Conservation (phyloP, 2,329 filamentous ascomycete genomes). For the Ceratocystiopsis sp. region DNA sequence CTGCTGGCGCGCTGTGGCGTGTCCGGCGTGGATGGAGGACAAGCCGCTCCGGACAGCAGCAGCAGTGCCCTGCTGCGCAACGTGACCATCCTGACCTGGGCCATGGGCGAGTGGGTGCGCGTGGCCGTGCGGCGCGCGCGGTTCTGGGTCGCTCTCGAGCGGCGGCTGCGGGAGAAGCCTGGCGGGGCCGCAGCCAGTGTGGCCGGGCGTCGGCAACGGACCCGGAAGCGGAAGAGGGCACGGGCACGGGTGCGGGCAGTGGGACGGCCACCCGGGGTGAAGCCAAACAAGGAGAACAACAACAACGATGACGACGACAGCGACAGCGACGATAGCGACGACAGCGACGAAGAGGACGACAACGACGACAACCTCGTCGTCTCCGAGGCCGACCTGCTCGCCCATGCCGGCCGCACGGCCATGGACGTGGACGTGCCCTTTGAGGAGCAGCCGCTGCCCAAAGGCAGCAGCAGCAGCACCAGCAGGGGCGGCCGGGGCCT, state of each 20-base stretch:
- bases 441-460: slow-evolving; percentile 14
- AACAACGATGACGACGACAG: slow-evolving; percentile 4
- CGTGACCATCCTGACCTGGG: slow-evolving; percentile 44
- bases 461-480: slow-evolving; percentile 1
- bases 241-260: no score
- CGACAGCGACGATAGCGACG: slow-evolving; percentile 7
- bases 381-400: slow-evolving; percentile 30
- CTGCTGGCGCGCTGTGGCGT: slow-evolving; percentile 25
- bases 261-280: neutral
- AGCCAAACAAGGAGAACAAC: neutral
- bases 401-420: slow-evolving; percentile 34
- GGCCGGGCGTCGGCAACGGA: neutral
- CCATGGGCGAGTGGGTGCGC: slow-evolving; percentile 51
- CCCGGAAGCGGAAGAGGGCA: slow-evolving; percentile 6
- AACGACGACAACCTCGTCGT: slow-evolving; percentile 4
- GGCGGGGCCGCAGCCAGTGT: slow-evolving; percentile 11
- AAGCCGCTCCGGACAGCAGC: slow-evolving; percentile 8
- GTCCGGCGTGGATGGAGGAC: slow-evolving; percentile 12
- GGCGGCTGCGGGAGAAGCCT: slow-evolving; percentile 24
- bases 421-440: slow-evolving; percentile 30
- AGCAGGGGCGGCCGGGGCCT: slow-evolving; percentile 19
- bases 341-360: slow-evolving; percentile 9
- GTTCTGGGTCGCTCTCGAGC: slow-evolving; percentile 42
- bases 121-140: slow-evolving; percentile 40
- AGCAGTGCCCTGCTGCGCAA: slow-evolving; percentile 35